Evolutionary conservation across 371 early-diverging fungal genomes (phyloP).

Genomic region (Batkoa obscura): DNA sequence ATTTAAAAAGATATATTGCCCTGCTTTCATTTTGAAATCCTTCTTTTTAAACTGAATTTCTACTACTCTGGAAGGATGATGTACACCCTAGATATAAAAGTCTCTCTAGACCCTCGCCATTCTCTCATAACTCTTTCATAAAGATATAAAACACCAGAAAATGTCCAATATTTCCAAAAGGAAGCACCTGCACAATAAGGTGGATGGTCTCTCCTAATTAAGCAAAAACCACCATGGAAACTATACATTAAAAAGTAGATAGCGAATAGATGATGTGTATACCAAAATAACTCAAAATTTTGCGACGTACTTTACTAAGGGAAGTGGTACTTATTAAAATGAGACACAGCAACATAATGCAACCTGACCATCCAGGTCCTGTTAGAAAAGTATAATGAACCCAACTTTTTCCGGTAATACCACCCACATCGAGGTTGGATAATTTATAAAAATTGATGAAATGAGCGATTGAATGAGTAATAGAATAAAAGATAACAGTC

Average conservation of each 20-base stretch:
- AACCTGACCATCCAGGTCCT: constrained; percentile 63
- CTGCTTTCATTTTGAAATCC: constrained; percentile 29
- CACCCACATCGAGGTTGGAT: constrained; percentile 8
- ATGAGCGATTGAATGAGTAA: constrained; percentile 46
- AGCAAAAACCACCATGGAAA: constrained; percentile 67
- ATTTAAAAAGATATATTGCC: constrained; percentile 48
- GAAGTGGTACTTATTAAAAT: constrained; percentile 49
- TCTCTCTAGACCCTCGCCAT: constrained; percentile 38
- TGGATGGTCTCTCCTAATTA: constrained; percentile 48
- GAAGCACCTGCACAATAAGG: constrained; percentile 43
- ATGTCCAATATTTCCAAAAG: constrained; percentile 70
- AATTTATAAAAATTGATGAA: constrained; percentile 48
- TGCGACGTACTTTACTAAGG: constrained; percentile 27
- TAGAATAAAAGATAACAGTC: constrained; percentile 52
- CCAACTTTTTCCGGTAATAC: constrained; percentile 12
- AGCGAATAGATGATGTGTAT: constrained; percentile 65
- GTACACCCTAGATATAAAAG: constrained; percentile 39
- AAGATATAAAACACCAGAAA: constrained; percentile 40
- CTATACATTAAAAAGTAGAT: constrained; percentile 56
- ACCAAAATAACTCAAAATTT: constrained; percentile 70
- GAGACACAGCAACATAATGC: constrained; percentile 43
- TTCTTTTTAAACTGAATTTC: constrained; percentile 51
- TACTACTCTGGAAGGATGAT: constrained; percentile 43
- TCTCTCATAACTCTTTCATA: constrained; percentile 54
- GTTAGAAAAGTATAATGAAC: constrained; percentile 24